These are phyloP conservation scores for Talaromyces amestolkiae DNA, from an alignment of 2,329 filamentous ascomycete genomes.

Conservation along the genomic window DNA sequence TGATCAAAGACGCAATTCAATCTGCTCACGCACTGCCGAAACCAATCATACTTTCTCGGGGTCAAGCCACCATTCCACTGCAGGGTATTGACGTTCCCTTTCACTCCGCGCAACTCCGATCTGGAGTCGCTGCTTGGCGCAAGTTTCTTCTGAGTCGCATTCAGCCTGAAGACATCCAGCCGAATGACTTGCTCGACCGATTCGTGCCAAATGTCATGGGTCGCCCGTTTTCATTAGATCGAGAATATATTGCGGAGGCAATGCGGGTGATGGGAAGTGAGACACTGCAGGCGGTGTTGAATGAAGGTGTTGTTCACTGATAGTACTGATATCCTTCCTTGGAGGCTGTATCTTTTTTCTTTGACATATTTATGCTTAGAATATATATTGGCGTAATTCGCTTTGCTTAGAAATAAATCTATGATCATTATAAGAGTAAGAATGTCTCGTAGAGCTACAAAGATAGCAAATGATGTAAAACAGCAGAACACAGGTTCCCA, in stretches of 20 bases:
- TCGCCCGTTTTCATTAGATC: constrained; percentile 64
- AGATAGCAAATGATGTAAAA: not conserved
- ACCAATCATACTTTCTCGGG: constrained; percentile 85
- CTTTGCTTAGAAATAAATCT: not conserved
- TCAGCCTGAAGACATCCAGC: constrained; percentile 97
- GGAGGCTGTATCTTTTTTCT: too few species aligned
- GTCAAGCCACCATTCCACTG: constrained; percentile 93
- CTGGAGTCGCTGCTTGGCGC: constrained; percentile 65
- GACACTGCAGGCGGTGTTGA: not conserved
- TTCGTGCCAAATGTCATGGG: constrained; percentile 99
- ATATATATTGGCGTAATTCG: not conserved
- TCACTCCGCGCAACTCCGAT: constrained; percentile 96
- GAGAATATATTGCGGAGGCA: not conserved
- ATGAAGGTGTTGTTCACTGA: not conserved
- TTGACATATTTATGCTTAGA: not conserved
- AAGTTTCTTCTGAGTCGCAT: constrained; percentile 66
- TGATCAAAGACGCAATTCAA: not conserved
- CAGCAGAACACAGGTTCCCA: not conserved
- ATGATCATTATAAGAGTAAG: too few species aligned
- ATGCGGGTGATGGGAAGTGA: not conserved
- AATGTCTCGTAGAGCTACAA: not conserved
- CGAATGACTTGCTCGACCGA: constrained; percentile 92
- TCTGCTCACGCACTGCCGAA: not conserved
- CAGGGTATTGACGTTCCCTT: constrained; percentile 93
- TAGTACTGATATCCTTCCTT: not conserved